Base-by-base conservation (phyloP, 257 asterid genomes). In the Primulina tabacum region DNA sequence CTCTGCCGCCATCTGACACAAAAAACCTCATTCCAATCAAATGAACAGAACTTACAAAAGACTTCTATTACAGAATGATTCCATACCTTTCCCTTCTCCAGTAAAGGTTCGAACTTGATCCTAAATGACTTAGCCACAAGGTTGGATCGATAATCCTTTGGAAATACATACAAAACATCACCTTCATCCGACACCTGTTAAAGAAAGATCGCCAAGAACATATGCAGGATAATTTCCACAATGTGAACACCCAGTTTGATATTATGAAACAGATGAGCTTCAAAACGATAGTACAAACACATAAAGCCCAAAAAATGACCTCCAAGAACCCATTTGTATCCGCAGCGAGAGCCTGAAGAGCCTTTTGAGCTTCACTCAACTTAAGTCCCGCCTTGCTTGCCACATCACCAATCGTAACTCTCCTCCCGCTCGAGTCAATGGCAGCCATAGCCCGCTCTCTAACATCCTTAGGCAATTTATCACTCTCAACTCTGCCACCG, bases 341-440 rank as follows among this genome's bases (percentile, higher is more conserved):
- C 14, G 97, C 87, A 57, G 99, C 99, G 24, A 94, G 92, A 60
- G 99, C 97, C 75, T 94, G 99, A 59, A 94, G 90, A 76, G 97
- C 95, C 78, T 79, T 90, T 73, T 94, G 99, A 67, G 97, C 92
- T 80, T 89, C 88, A 79, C 81, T 76, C 83, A 94, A 72, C 78
- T 89, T 82, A 53, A 94, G 89, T 8, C 99, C 99, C 64, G 97
- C 95, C 67, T 82, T 89, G 78, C 97, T 89, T 65, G 97, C 91
- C 76, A 94, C 97, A 78, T 94, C 99, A 35, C 99, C 99, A 16
- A 85, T 62, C 21, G 97, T 94, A 65, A 94, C 99, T 74, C 99
- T 87, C 79, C 87, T 73, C 24, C 99, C 99, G 62, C 79, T 77
- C 63, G 90, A 78, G 81, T 94, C 97, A 75, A 94, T 78, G 47